A percentile compares a stretch with the other conserved stretches of the same genome.
phyloP scores from a whole-genome alignment of 768 basidiomycete genomes.

The Amanita subjunquillea region DNA sequence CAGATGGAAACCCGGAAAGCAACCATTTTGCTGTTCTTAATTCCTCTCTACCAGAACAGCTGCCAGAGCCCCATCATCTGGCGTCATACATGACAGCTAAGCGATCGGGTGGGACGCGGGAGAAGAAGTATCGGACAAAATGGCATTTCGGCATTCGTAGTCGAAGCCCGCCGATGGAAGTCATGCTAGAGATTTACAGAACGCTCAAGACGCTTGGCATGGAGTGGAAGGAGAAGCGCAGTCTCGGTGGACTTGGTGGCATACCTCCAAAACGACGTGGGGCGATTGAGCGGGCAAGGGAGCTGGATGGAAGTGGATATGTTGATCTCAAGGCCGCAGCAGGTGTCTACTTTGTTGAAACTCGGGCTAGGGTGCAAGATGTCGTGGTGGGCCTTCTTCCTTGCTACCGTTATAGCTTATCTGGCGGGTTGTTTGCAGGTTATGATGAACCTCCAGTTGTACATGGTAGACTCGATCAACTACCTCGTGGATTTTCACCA shows the following conservation, averaged over 20 bases:
- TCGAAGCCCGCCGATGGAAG: constrained; percentile 94
- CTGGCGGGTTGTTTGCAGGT: constrained; percentile 37
- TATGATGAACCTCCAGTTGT: constrained; percentile 94
- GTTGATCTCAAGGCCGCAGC: constrained; percentile 64
- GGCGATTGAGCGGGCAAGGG: constrained; percentile 49
- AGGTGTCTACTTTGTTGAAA: constrained; percentile 89
- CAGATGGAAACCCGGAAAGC: constrained; percentile 25
- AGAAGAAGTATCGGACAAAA: constrained; percentile 71
- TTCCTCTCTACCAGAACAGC: constrained; percentile 67
- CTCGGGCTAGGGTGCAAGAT: constrained; percentile 79
- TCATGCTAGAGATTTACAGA: constrained; percentile 97
- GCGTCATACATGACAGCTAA: constrained; percentile 55
- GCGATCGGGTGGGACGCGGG: constrained; percentile 28
- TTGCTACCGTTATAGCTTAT: not conserved
- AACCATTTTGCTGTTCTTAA: constrained; percentile 84
- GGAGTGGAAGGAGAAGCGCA: constrained; percentile 95
- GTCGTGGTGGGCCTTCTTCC: constrained; percentile 67
- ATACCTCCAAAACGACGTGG: constrained; percentile 23
- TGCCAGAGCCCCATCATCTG: constrained; percentile 54
- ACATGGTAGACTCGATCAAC: constrained; percentile 92
- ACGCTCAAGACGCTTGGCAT: constrained; percentile 84
- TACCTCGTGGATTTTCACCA: constrained; percentile 98
- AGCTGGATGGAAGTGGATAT: constrained; percentile 47
- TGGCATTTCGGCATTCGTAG: constrained; percentile 99
- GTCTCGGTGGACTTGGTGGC: constrained; percentile 63